Conservation (phyloP, 257 asterid species). For the Paraleonurus japonicus region DNA sequence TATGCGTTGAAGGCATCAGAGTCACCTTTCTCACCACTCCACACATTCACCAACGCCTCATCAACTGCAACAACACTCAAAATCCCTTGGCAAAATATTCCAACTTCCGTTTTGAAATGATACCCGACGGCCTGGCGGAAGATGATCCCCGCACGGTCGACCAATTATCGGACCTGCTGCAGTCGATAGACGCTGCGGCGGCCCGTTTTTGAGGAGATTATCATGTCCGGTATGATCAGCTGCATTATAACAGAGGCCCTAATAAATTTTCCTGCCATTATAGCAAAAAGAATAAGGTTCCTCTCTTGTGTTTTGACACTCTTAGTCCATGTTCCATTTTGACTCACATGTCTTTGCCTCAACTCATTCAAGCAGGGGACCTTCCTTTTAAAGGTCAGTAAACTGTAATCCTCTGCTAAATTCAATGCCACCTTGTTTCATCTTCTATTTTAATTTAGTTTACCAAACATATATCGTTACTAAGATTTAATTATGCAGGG, state of each 20-base stretch:
- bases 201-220: constrained; percentile 39
- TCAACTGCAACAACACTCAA: constrained; percentile 10
- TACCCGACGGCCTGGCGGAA: constrained; percentile 58
- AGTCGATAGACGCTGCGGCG: constrained; percentile 35
- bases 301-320: constrained; percentile 48
- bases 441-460: too few relatives aligned
- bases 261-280: constrained; percentile 40
- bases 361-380: constrained; percentile 52
- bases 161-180: constrained; percentile 24
- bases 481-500: too few relatives aligned
- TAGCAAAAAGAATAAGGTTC: constrained; percentile 41
- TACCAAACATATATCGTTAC: too few relatives aligned
- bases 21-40: constrained; percentile 69
- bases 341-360: constrained; percentile 47
- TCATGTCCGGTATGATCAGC: constrained; percentile 23
- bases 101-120: constrained; percentile 32
- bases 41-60: constrained; percentile 49
- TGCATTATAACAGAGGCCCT: constrained; percentile 55
- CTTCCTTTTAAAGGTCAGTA: constrained; percentile 48
- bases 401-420: too few relatives aligned
- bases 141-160: constrained; percentile 40
- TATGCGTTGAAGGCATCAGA: constrained; percentile 29
- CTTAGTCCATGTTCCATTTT: constrained; percentile 55
- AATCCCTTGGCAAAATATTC: constrained; percentile 29
- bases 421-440: too few relatives aligned